These are phyloP conservation scores for Fusarium metavorans DNA, from an alignment of 2,329 filamentous ascomycete genomes.

Conservation along the genomic window DNA sequence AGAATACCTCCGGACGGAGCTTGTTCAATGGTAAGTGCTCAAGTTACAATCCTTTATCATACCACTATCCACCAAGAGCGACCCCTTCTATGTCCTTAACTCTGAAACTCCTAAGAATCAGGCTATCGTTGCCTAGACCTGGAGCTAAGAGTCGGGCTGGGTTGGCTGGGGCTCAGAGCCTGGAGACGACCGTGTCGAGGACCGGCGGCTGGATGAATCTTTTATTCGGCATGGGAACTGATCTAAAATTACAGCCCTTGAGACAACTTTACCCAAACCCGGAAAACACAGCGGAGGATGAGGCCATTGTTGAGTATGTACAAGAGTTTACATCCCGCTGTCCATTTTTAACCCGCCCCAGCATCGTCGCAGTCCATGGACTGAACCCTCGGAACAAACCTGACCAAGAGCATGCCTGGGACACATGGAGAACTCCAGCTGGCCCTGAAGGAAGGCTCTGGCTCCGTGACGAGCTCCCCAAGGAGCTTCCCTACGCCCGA, in stretches of 20 bases:
- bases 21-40: not conserved
- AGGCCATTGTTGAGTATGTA: not conserved
- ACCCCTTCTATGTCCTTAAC: not conserved
- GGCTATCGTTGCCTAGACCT: not conserved
- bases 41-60: not conserved
- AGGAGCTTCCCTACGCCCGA: not conserved
- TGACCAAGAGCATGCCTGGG: not conserved
- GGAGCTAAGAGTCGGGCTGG: not conserved
- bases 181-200: not conserved
- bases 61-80: not conserved
- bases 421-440: not conserved
- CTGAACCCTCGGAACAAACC: not conserved
- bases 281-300: not conserved
- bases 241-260: not conserved
- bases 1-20: not conserved
- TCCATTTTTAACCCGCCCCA: not conserved
- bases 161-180: not conserved
- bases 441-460: not conserved
- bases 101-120: not conserved
- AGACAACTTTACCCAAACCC: not conserved
- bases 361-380: not conserved
- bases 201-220: not conserved
- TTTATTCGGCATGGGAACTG: too few species aligned
- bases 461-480: not conserved
- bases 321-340: rapidly evolving